phyloP scores from a whole-genome alignment of 2,329 filamentous ascomycete genomes.

The Fusarium udum region DNA sequence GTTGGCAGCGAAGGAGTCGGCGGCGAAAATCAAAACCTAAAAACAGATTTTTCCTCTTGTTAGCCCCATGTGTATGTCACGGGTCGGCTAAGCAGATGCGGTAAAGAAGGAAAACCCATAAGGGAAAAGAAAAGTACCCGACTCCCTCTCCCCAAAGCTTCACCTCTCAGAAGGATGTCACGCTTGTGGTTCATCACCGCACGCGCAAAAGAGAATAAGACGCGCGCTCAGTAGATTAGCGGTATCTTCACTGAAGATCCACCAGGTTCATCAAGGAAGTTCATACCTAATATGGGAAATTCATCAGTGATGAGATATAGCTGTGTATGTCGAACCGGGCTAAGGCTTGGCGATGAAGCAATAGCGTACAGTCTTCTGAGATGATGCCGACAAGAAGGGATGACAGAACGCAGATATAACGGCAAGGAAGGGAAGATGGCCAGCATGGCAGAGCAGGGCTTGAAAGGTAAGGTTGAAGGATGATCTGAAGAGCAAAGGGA shows the following conservation, averaged over 20 bases:
- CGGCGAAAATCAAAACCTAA: not conserved
- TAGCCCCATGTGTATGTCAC: not conserved
- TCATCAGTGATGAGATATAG: constrained; percentile 7
- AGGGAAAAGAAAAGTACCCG: not conserved
- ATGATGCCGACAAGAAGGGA: not conserved
- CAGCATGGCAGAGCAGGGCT: not conserved
- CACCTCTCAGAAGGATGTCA: not conserved
- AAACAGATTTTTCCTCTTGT: not conserved
- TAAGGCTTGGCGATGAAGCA: constrained; percentile 3
- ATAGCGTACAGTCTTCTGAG: constrained; percentile 6
- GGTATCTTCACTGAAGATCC: not conserved
- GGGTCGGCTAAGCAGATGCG: not conserved
- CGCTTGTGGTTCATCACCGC: not conserved
- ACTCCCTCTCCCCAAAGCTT: not conserved
- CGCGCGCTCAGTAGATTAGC: not conserved
- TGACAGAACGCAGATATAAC: not conserved
- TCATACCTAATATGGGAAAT: not conserved
- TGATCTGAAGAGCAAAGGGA: not conserved
- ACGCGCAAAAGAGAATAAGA: not conserved
- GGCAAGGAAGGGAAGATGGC: not conserved
- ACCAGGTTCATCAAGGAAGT: not conserved
- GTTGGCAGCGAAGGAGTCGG: not conserved
- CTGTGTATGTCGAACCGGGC: not conserved
- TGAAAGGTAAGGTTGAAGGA: not conserved
- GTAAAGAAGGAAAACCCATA: not conserved